A percentile compares a stretch with the other conserved stretches of the same genome.
Evolutionary conservation across 2,329 filamentous ascomycete genomes (phyloP).

Genomic region (Amesomyces nigricolor): DNA sequence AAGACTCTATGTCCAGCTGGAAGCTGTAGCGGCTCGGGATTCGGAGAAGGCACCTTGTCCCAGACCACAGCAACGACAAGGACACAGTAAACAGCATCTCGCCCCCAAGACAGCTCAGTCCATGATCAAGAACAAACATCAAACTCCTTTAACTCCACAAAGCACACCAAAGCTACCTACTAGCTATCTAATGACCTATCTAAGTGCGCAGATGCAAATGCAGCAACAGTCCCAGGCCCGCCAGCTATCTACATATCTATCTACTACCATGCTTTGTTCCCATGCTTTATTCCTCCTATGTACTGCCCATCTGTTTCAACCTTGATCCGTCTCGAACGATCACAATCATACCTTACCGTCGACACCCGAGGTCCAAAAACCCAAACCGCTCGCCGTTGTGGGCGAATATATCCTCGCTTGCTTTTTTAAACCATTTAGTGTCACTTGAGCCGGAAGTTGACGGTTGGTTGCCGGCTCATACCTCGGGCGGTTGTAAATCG

Average conservation of each 20-base stretch:
- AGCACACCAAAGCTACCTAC: slow-evolving; percentile 10
- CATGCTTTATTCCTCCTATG: background rate
- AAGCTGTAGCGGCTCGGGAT: too few species aligned
- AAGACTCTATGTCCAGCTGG: too few species aligned
- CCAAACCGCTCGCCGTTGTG: too few species aligned
- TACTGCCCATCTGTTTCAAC: background rate
- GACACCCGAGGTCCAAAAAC: too few species aligned
- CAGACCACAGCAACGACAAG: background rate
- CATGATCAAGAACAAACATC: background rate
- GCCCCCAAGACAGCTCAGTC: too few species aligned
- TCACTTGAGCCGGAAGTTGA: too few species aligned
- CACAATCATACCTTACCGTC: too few species aligned
- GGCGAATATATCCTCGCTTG: too few species aligned
- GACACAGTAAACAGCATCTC: background rate
- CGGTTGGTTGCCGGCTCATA: too few species aligned
- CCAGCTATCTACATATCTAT: slow-evolving; percentile 7
- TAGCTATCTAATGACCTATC: slow-evolving; percentile 16
- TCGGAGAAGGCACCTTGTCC: too few species aligned
- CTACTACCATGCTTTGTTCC: background rate
- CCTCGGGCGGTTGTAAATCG: too few species aligned
- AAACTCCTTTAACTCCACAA: background rate
- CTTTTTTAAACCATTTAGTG: too few species aligned
- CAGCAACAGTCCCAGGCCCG: background rate
- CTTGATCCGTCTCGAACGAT: background rate
- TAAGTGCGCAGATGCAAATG: slow-evolving; percentile 11